Evolutionary conservation across 768 basidiomycete species (phyloP).

Genomic region (Pulveroboletus sp.): DNA sequence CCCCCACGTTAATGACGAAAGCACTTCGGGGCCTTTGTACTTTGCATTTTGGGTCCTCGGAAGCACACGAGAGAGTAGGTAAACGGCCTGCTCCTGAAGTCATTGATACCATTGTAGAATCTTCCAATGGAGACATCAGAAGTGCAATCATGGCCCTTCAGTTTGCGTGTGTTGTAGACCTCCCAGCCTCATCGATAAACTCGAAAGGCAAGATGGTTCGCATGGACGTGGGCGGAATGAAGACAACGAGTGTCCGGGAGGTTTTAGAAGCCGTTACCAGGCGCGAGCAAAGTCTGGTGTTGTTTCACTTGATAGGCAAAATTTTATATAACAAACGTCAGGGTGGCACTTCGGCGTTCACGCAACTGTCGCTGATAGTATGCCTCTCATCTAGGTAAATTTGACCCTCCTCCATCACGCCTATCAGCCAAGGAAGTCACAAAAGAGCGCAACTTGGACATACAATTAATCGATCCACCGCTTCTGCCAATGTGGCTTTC

Average conservation of each 20-base stretch:
- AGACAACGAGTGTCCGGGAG: constrained; percentile 22
- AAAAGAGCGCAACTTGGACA: constrained; percentile 55
- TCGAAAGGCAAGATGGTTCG: constrained; percentile 29
- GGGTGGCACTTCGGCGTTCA: background rate
- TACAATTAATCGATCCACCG: constrained; percentile 47
- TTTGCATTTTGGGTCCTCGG: constrained; percentile 39
- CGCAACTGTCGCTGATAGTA: constrained; percentile 1
- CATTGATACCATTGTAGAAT: constrained; percentile 70
- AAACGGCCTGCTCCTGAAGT: constrained; percentile 56
- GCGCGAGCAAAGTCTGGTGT: constrained; percentile 76
- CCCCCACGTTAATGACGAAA: constrained; percentile 76
- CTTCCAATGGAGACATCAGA: constrained; percentile 87
- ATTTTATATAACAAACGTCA: constrained; percentile 92
- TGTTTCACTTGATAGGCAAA: constrained; percentile 93
- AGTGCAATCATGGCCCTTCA: constrained; percentile 92
- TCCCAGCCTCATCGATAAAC: constrained; percentile 14
- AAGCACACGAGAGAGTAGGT: constrained; percentile 7
- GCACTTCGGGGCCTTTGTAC: constrained; percentile 62
- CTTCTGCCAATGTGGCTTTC: constrained; percentile 55
- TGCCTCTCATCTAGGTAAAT: constrained; percentile 54
- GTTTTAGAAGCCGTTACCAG: constrained; percentile 72
- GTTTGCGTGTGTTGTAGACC: constrained; percentile 60
- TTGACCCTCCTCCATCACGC: constrained; percentile 56
- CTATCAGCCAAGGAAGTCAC: constrained; percentile 59
- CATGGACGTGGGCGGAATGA: constrained; percentile 22